Percentiles rank a stretch among this genome's conserved stretches.
These are phyloP conservation scores for Talaromyces stipitatus DNA, from an alignment of 495 filamentous ascomycete species.

Conservation along the genomic window DNA sequence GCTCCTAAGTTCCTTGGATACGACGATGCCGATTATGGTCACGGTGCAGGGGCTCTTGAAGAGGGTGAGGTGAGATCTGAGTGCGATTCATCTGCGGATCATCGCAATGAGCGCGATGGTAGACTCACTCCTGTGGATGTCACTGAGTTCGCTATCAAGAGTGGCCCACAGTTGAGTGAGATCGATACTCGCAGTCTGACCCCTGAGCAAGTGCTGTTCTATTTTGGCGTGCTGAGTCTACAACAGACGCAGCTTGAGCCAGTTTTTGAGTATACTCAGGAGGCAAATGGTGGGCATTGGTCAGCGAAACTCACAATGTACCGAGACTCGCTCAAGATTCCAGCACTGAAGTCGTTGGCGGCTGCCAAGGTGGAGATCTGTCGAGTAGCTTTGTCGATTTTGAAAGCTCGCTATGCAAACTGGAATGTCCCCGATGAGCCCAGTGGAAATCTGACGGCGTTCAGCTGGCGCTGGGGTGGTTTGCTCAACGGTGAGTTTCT, in stretches of 20 bases:
- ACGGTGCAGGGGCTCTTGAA: not conserved
- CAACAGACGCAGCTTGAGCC: constrained; percentile 13
- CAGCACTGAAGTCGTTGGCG: constrained; percentile 3
- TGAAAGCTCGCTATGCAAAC: constrained; percentile 14
- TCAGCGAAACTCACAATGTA: constrained; percentile 25
- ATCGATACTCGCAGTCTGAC: constrained; percentile 6
- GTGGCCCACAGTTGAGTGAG: not conserved
- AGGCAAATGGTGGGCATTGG: constrained; percentile 7
- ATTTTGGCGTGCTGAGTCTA: constrained; percentile 21
- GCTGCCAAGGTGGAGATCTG: constrained; percentile 21
- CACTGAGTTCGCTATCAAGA: not conserved
- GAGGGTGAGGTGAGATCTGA: not conserved
- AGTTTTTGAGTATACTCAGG: constrained; percentile 16
- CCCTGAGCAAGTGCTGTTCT: constrained; percentile 20
- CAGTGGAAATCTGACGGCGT: constrained; percentile 5
- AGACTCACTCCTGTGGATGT: not conserved
- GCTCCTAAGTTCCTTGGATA: not conserved
- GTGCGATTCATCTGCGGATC: not conserved
- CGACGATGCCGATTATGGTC: not conserved
- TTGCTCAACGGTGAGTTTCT: constrained; percentile 21
- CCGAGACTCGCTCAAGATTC: constrained; percentile 20
- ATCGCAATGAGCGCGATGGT: not conserved
- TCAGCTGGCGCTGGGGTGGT: constrained; percentile 22
- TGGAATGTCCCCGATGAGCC: constrained; percentile 24
- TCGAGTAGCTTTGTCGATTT: constrained; percentile 15